These are phyloP conservation scores for Cenchrus purpureus DNA, from an alignment of 176 grass and related monocot species.

Conservation along the genomic window DNA sequence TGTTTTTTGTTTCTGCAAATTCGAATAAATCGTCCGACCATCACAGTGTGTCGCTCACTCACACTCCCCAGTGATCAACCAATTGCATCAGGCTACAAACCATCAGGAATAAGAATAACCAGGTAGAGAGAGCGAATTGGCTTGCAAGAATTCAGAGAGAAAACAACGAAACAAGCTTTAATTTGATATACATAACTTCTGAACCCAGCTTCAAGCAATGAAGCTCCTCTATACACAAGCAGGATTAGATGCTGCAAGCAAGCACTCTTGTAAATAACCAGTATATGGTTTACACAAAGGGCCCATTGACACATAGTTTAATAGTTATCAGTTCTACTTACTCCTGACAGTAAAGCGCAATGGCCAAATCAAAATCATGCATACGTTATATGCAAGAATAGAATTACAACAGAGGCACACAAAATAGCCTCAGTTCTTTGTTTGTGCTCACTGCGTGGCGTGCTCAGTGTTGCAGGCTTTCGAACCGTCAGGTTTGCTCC, in stretches of 20 bases:
- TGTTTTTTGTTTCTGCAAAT: neutral
- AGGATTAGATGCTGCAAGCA: neutral
- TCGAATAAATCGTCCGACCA: neutral
- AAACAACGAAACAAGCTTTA: neutral
- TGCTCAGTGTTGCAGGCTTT: conserved; percentile 34
- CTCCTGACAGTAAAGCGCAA: neutral
- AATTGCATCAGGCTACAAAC: neutral
- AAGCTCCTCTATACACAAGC: conserved; percentile 17
- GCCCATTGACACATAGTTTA: neutral
- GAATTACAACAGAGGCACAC: conserved; percentile 4
- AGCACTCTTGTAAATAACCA: neutral
- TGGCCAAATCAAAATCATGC: conserved; percentile 1
- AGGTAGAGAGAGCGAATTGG: neutral
- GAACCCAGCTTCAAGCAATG: neutral
- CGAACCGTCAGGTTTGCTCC: conserved; percentile 33
- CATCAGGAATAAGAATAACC: neutral
- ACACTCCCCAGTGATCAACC: neutral
- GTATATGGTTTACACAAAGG: conserved; percentile 11
- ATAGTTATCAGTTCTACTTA: neutral
- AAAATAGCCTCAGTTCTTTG: conserved; percentile 21
- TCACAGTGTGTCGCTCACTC: too few relatives aligned
- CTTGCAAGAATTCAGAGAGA: neutral
- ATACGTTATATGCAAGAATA: conserved; percentile 13
- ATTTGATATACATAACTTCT: neutral
- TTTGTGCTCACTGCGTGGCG: neutral